Evolutionary conservation across 345 rosid species (phyloP), one percentile per base, ranked within the genome.

Genomic region (Kernera saxatilis): DNA sequence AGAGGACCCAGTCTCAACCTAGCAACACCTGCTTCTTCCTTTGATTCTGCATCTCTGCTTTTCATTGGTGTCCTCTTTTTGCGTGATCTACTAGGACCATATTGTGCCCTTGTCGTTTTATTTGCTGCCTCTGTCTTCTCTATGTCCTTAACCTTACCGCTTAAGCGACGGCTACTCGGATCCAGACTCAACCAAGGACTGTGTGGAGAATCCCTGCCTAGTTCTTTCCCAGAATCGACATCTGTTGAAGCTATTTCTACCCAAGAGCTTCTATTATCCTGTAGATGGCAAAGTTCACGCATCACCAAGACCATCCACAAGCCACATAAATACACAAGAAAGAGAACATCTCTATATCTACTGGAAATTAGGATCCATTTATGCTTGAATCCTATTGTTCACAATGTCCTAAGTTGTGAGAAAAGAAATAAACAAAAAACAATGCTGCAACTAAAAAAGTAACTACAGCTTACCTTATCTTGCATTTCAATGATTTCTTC

Each of bases 151-250:
- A 78, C 55, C 77, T 80, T 85, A 39, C 39, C 52, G 37, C 52
- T 53, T 43, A 75, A 60, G 66, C 70, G 67, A 30, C 44, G 78
- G 62, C 80, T 79, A 74, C 79, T 77, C 10, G 88, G 77, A 80
- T 88, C 90, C 75, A 91, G 83, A 77, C 88, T 93, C 79, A 90
- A 77, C 96, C 96, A 88, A 52, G 96, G 86, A 57, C 75, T 74
- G 76, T 77, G 71, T 33, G 78, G 55, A 43, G 69, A 57, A 55
- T 86, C 92, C 69, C 77, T 86, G 48, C 78, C 79, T 27, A 80
- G 71, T 54, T 72, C 81, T 79, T 78, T 75, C 27, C 78, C 77
- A 72, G 67, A 72, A 66, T 79, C 80, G 27, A 49, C 76, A 49
- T 71, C 75, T 5, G 41, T 48, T 53, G 69, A 43, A 41, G 46